Base-by-base conservation (phyloP, 2,329 filamentous ascomycete genomes). In the Cytospora chrysosperma region DNA sequence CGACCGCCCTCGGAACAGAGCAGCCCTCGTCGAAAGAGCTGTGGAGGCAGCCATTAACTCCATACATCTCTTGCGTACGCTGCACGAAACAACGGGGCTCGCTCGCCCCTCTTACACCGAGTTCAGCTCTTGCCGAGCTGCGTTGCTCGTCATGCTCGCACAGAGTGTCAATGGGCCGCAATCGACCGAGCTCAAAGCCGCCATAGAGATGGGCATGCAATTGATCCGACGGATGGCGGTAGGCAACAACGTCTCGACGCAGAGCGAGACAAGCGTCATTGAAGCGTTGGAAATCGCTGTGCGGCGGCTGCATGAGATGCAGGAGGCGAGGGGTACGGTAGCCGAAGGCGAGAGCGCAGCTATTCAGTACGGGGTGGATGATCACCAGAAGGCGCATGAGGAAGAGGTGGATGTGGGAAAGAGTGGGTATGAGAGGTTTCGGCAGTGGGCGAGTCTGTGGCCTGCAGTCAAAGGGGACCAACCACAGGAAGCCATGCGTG, bases 91-190 rank as follows among this genome's bases (percentile, higher is more conserved):
- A n/a, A 78, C 80, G 17, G 82, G 82, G 19, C 79, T 85, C 59
- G 82, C 82, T 7, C 78, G 81, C 32, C 81, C 82, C 3, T 83
- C 81, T 0, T 85, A 84, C 67, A 83, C 81, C 4, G 82, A 85
- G 66, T 85, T 84, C 68, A 83, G 80, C 69, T 81, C 82, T 3
- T 84, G 81, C 57, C 81, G 82, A 50, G 82, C 81, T 12, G 82
- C 82, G 10, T 72, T 85, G 7, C 74, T 85, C 3, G 82, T 84
- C 30, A 61, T 69, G 59, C 65, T 69, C 19, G 67, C 68, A n/a
- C 67, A 67, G 43, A 67, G 66, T 21, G 63, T 66, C 13, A 61
- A 52, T 17, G 43, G 55, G 3, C 28, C 57, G 7, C 30, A 56
- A 34, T 40, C 52, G 3, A 2, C 34, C 4, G 34, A 47, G 15